phyloP scores from a whole-genome alignment of 164 flowering plant genomes.

The Chimonanthus praecox region DNA sequence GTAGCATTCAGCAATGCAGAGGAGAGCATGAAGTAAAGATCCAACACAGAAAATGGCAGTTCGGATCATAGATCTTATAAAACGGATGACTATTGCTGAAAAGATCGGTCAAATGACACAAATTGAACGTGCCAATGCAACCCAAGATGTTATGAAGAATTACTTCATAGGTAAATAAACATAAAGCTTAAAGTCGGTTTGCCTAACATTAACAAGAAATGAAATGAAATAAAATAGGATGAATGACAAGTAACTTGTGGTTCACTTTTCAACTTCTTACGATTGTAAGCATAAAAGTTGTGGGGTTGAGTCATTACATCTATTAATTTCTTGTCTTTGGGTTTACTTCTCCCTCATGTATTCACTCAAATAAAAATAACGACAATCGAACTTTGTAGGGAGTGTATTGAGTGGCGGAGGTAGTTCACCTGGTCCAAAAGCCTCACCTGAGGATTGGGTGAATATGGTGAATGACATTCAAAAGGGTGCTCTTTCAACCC shows the following conservation, averaged over 20 bases:
- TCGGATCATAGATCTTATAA: constrained; percentile 49
- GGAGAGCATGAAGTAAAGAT: constrained; percentile 41
- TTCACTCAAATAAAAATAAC: not conserved
- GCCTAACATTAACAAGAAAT: no score
- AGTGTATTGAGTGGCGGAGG: constrained; percentile 83
- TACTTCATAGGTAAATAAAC: constrained; percentile 47
- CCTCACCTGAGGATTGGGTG: constrained; percentile 53
- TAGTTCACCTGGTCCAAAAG: constrained; percentile 52
- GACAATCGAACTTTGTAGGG: constrained; percentile 27
- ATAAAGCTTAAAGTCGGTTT: no score
- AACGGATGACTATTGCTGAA: constrained; percentile 58
- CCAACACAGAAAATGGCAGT: constrained; percentile 34
- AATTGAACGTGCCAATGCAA: constrained; percentile 42
- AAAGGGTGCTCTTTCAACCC: constrained; percentile 45
- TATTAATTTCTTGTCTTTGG: not conserved
- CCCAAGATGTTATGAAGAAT: constrained; percentile 45
- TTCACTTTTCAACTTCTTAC: no score
- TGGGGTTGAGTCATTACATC: no score
- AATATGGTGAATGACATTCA: constrained; percentile 61
- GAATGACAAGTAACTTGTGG: no score
- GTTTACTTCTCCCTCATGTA: not conserved
- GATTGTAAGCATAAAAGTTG: no score
- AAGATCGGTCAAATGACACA: constrained; percentile 80
- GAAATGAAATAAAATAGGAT: no score
- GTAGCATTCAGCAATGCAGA: constrained; percentile 11